A percentile compares a stretch with the other conserved stretches of the same genome.
Evolutionary conservation across 257 asterid genomes (phyloP).

Genomic region (Solanum raphanifolium): DNA sequence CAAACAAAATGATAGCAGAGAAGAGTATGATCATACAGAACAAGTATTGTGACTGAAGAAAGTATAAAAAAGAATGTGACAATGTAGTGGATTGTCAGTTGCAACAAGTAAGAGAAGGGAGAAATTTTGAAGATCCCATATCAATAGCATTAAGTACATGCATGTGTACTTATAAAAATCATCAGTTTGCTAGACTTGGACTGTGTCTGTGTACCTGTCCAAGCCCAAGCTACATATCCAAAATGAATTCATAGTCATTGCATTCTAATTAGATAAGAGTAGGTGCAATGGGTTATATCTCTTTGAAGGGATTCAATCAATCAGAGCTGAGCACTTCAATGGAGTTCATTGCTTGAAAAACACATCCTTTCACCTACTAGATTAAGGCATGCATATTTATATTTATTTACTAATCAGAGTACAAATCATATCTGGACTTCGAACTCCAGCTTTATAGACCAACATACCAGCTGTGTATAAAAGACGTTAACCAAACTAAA

Average conservation of each 20-base stretch:
- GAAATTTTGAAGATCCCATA: background rate
- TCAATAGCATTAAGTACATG: background rate
- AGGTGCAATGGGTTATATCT: background rate
- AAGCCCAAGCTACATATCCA: background rate
- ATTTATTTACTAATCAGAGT: background rate
- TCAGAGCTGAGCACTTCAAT: background rate
- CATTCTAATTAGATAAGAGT: background rate
- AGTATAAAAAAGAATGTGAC: background rate
- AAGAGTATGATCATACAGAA: background rate
- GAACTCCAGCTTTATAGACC: background rate
- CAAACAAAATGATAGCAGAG: background rate
- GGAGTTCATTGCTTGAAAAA: background rate
- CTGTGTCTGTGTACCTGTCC: background rate
- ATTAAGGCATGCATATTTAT: background rate
- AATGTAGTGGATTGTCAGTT: background rate
- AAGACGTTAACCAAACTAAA: background rate
- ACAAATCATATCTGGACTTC: background rate
- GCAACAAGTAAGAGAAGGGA: background rate
- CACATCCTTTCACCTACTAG: background rate
- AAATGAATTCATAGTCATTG: background rate
- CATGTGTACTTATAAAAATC: background rate
- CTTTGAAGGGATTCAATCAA: background rate
- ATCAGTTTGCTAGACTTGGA: background rate
- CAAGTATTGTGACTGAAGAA: background rate
- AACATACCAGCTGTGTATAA: background rate